Base-by-base conservation (phyloP, 164 flowering plant genomes). In the Vitis rupestris region DNA sequence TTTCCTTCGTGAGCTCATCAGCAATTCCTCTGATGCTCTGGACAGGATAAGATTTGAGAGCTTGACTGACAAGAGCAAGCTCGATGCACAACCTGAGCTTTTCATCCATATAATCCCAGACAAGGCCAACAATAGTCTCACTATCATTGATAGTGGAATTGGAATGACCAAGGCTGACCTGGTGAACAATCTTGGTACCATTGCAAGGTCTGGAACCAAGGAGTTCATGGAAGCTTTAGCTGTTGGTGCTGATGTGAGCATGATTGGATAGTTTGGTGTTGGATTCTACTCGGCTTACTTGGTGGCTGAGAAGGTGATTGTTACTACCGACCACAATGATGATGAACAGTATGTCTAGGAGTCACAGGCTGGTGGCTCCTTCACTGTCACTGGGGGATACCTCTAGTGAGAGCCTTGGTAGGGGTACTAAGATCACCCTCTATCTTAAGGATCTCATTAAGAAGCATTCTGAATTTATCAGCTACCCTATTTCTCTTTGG, bases 161-260 rank as follows among this genome's bases (percentile, higher is more conserved):
- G 65, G 65, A 63, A 63, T 63, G 65, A 63, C 65, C 15, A 63
- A 63, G 27, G 65, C 65, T 59, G 61, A 63, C 47, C 15, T 63
- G 65, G 65, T 63, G 29, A 63, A 63, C 65, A 63, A 63, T 49
- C 51, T 63, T 9, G 65, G 65, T 23, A 63, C 65, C 65, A 63
- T 63, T 63, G 65, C 65, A 6, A 63, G 52, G 52, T 63, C 65
- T 63, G 65, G 65, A 11, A 63, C 65, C 29, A 63, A 63, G 51
- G 65, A 63, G 51, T 63, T 63, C 51, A 63, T 63, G 65, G 65
- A 63, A 49, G 65, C 65, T 6, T 44, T 47, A 17, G 65, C 65
- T 19, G 50, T 52, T 7, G 52, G 65, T 16, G 65, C 65, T 11
- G 65, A 63, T 49, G 65, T 63, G 23, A 63, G 65, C 65, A 63